Base-by-base conservation (phyloP, 2,329 filamentous ascomycete genomes). In the Fusarium sp. region DNA sequence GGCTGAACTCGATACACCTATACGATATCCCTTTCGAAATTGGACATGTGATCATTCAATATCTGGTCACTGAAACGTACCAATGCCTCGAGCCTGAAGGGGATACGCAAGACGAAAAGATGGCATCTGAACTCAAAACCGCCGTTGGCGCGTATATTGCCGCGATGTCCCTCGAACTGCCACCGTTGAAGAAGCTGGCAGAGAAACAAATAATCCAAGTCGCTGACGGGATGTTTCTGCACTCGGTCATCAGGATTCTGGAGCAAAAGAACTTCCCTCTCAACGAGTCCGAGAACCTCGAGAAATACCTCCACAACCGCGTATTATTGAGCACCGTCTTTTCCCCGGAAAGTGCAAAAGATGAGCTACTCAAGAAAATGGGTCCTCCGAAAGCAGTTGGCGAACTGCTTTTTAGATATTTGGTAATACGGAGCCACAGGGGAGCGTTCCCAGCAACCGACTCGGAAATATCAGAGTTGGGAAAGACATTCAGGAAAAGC, bases 11-110 rank as follows among this genome's bases (percentile, higher is more conserved):
- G 19, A 19, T 19, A 19, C 19, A 19, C 19, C 19, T 19, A 19
- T 19, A 19, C n/a, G 26, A 22, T 19, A 25, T 49, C 25, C 11
- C 13, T 5, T 32, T 31, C n/a, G 36, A 50, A 4, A 29, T 38
- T 13, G 43, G 51, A 12, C 42, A 53, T 15, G 42, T 47, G 28
- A 28, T 46, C n/a, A n/a, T 36, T 10, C 35, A 45, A 19, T 45
- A 24, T 7, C 24, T 45, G n/a, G 32, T 38, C 5, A 52, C 49
- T n/a, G 41, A 32, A 11, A 25, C 4, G n/a, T 50, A 50, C 3
- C 36, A 41, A 11, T 32, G 28, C 6, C 28, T 50, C 7, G n/a
- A 42, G 5, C 36, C 46, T 6, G 22, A 24, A 11, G 46, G 22
- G 5, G 19, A 12, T 2, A 41, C 26, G 11, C 10, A 13, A 10